Conservation (phyloP, 345 rosid genomes). For the Ceriops tagal region DNA sequence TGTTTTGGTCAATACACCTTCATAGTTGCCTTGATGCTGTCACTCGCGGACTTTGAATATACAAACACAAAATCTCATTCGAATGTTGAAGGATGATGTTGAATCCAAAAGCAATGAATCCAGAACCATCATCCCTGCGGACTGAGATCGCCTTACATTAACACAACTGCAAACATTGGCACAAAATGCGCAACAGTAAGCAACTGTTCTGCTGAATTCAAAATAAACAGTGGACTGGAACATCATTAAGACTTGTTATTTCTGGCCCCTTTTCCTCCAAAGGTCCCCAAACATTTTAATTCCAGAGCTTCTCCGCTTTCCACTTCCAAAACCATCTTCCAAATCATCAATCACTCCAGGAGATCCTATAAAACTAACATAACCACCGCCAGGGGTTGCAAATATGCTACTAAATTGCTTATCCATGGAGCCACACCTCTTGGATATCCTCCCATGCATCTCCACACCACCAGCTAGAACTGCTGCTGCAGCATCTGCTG, state of each 20-base stretch:
- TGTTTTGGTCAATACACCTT: no score
- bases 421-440: conserved; percentile 69
- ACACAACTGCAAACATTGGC: background rate
- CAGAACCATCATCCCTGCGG: no score
- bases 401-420: conserved; percentile 62
- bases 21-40: no score
- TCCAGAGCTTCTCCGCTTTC: conserved; percentile 67
- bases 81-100: no score
- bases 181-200: conserved; percentile 31
- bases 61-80: no score
- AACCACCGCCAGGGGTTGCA: conserved; percentile 39
- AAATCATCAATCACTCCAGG: conserved; percentile 53
- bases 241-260: conserved; percentile 29
- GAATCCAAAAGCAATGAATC: no score
- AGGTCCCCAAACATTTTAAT: conserved; percentile 81
- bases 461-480: conserved; percentile 70
- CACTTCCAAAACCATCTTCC: conserved; percentile 66
- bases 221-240: background rate
- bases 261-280: conserved; percentile 79
- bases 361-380: conserved; percentile 51
- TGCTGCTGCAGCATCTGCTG: conserved; percentile 92
- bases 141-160: background rate
- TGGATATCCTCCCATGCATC: conserved; percentile 52
- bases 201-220: conserved; percentile 25
- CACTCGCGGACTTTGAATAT: no score